phyloP scores from a whole-genome alignment of 2,329 filamentous ascomycete species.

The Aspergillus japonicus region DNA sequence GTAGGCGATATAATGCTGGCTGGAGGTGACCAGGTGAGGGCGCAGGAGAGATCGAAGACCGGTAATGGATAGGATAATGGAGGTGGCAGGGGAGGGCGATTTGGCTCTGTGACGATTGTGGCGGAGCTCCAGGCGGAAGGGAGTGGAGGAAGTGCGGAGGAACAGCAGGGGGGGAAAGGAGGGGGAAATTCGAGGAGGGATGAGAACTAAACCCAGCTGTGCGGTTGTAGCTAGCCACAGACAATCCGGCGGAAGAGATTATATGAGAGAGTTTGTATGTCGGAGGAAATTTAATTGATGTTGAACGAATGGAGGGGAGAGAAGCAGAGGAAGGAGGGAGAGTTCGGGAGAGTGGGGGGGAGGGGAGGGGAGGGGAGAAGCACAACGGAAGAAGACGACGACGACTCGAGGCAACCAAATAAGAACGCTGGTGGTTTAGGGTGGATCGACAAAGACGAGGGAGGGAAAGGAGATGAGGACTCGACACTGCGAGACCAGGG shows the following conservation, averaged over 20 bases:
- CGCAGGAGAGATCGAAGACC: neutral
- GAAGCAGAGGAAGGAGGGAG: neutral
- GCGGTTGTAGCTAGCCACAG: neutral
- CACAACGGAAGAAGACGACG: neutral
- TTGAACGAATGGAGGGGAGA: neutral
- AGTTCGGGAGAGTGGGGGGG: neutral
- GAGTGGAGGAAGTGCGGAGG: conserved; percentile 7
- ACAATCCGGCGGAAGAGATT: neutral
- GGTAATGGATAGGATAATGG: conserved; percentile 2
- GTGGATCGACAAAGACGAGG: neutral
- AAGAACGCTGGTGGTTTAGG: neutral
- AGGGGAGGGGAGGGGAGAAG: neutral
- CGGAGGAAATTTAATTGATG: neutral
- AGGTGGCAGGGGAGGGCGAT: conserved; percentile 4
- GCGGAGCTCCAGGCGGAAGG: conserved; percentile 4
- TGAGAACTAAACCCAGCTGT: neutral
- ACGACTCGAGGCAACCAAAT: neutral
- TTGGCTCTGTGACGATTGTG: neutral
- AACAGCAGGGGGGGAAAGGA: conserved; percentile 25
- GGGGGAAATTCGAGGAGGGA: conserved; percentile 1
- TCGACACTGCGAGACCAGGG: neutral
- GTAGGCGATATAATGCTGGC: neutral
- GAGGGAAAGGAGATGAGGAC: neutral
- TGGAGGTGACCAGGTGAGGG: neutral
- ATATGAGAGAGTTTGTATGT: neutral